Conservation (phyloP, 306 rosid species). For the Cicer arietinum region DNA sequence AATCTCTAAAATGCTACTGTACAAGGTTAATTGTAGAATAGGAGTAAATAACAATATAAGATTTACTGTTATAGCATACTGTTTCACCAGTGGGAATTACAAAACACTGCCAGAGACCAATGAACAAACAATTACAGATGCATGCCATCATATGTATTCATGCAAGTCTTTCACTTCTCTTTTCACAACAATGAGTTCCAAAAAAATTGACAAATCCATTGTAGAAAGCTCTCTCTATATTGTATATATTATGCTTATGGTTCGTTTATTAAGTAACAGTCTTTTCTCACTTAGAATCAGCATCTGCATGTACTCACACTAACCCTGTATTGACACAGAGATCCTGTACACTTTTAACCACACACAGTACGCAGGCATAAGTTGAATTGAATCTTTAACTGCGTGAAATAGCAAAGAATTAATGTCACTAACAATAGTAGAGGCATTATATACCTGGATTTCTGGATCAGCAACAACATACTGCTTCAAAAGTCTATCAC, state of each 20-base stretch:
- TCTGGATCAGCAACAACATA: constrained; percentile 99
- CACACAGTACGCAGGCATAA: background rate
- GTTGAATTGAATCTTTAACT: constrained; percentile 9
- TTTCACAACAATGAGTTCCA: background rate
- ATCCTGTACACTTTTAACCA: constrained; percentile 1
- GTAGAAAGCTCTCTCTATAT: background rate
- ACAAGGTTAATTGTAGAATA: constrained; percentile 23
- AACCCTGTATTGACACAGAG: background rate
- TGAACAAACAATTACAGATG: constrained; percentile 20
- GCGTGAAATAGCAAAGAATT: background rate
- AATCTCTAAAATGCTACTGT: constrained; percentile 13
- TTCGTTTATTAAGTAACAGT: constrained; percentile 12
- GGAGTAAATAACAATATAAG: background rate
- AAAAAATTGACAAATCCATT: constrained; percentile 8
- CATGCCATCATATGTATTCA: background rate
- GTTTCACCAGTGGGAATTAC: constrained; percentile 14
- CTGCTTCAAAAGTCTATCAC: constrained; percentile 94
- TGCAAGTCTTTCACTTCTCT: background rate
- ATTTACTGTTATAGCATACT: background rate
- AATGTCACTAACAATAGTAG: constrained; percentile 8
- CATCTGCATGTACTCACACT: background rate
- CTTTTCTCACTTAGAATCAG: background rate
- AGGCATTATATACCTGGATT: constrained; percentile 67
- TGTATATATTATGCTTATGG: background rate
- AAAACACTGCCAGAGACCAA: background rate